Evolutionary conservation across 169 alveolate species (phyloP).

Genomic region (Cryptosporidium viatorum): DNA sequence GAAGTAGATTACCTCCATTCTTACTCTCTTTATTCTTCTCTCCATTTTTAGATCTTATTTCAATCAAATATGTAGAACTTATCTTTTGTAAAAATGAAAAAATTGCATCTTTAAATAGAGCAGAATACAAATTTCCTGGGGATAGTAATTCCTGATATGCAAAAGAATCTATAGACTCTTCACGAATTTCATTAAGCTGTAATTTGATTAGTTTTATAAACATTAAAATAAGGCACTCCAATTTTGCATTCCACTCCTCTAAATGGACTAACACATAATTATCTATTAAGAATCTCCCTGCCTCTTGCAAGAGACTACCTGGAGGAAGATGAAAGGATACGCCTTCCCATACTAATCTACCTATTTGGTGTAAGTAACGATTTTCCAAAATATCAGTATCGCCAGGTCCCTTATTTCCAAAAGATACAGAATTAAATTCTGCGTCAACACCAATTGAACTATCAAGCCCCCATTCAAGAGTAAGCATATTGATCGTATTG

Average conservation of each 20-base stretch:
- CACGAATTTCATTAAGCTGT: slow-evolving; percentile 54
- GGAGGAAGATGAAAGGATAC: slow-evolving; percentile 86
- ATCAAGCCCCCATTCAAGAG: slow-evolving; percentile 74
- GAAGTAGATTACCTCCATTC: neutral
- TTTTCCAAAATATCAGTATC: slow-evolving; percentile 88
- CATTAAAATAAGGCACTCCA: slow-evolving; percentile 94
- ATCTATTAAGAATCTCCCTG: slow-evolving; percentile 92
- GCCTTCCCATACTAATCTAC: slow-evolving; percentile 84
- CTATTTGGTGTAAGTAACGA: slow-evolving; percentile 86
- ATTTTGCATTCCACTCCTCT: slow-evolving; percentile 91
- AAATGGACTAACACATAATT: slow-evolving; percentile 95
- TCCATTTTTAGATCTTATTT: slow-evolving; percentile 16
- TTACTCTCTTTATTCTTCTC: slow-evolving; percentile 39
- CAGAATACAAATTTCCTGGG: slow-evolving; percentile 87
- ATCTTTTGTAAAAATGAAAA: slow-evolving; percentile 78
- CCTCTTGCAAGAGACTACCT: slow-evolving; percentile 92
- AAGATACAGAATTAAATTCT: slow-evolving; percentile 35
- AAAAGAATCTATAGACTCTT: slow-evolving; percentile 82
- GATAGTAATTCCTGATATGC: slow-evolving; percentile 86
- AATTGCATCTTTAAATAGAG: slow-evolving; percentile 85
- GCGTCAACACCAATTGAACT: slow-evolving; percentile 45
- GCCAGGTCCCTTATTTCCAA: slow-evolving; percentile 51
- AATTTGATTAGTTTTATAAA: slow-evolving; percentile 91
- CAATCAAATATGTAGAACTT: slow-evolving; percentile 78
- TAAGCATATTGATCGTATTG: slow-evolving; percentile 45